Evolutionary conservation across 345 rosid genomes (phyloP), one percentile per base, ranked within the genome.

Genomic region (Gossypium turneri): DNA sequence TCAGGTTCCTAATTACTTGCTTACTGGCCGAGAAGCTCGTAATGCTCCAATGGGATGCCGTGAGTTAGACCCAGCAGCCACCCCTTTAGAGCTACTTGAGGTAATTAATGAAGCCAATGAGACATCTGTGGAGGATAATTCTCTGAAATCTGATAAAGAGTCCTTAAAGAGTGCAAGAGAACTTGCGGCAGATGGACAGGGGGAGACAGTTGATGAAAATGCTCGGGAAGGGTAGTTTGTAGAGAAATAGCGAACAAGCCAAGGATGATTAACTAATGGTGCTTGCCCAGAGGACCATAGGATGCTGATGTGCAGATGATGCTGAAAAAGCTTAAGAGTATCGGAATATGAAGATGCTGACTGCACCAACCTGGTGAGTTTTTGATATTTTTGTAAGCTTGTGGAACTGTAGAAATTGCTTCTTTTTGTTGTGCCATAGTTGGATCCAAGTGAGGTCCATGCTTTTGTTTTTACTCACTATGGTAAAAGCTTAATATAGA

Each of bases 21-120:
- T 95, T 51, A 90, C 94, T 0, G 98, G 98, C 29, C 78, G 82
- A 67, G 98, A 95, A 85, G 97, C 90, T 61, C 78, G 51, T 1
- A 84, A 89, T 52, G 91, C 89, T 56, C 92, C 90, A 0, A 70
- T 48, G 27, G 99, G 95, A 60, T 90, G 75, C 75, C 77, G 87
- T 79, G 99, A 96, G 74, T 84, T 96, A 70, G 99, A 96, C 86
- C 97, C 99, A 0, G 98, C 98, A 45, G 98, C 99, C 74, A 87
- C 86, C 7, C 90, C 97, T 11, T 44, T 80, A 59, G 99, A 89
- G 15, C 90, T 92, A 27, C 87, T 84, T 69, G 81, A 88, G 79
- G 82, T 81, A 41, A 73, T 68, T 55, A 16, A 60, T 41, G 86
- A 81, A 72, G 80, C 75, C 41, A 67, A 72, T 27, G 77, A 75